Evolutionary conservation across 805 yeast species (phyloP).

Genomic region (Metschnikowia henanensis): DNA sequence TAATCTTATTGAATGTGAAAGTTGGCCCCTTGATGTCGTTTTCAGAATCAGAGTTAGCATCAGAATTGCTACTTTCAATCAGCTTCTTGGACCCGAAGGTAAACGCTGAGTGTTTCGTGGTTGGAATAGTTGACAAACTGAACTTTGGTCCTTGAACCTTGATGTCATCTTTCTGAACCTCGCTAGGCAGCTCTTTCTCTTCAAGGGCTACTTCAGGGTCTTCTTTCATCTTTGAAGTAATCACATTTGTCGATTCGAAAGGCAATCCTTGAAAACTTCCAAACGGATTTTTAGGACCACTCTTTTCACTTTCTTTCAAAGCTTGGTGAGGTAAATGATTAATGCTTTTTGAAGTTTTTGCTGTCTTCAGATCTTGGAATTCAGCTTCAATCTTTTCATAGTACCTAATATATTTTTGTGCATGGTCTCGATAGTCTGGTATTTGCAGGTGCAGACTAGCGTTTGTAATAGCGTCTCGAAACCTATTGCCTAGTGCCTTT

Average conservation of each 20-base stretch:
- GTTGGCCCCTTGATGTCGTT: constrained; percentile 73
- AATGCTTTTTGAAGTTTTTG: too few relatives aligned
- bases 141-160: constrained; percentile 39
- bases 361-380: not conserved
- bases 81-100: too few relatives aligned
- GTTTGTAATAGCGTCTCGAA: constrained; percentile 48
- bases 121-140: constrained; percentile 26
- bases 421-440: constrained; percentile 54
- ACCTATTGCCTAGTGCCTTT: constrained; percentile 65
- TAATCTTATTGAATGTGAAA: constrained; percentile 47
- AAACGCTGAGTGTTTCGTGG: constrained; percentile 37
- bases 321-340: not conserved
- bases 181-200: constrained; percentile 20
- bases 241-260: not conserved
- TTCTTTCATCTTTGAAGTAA: too few relatives aligned
- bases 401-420: constrained; percentile 59
- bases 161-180: constrained; percentile 20
- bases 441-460: constrained; percentile 45
- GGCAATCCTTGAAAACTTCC: not conserved
- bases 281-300: not conserved
- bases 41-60: constrained; percentile 58
- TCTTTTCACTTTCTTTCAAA: not conserved
- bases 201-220: too few relatives aligned
- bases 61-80: too few relatives aligned
- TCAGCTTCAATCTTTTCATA: constrained; percentile 34